These are phyloP conservation scores for Pulveroboletus sp. DNA, from an alignment of 768 basidiomycete species.

Conservation along the genomic window DNA sequence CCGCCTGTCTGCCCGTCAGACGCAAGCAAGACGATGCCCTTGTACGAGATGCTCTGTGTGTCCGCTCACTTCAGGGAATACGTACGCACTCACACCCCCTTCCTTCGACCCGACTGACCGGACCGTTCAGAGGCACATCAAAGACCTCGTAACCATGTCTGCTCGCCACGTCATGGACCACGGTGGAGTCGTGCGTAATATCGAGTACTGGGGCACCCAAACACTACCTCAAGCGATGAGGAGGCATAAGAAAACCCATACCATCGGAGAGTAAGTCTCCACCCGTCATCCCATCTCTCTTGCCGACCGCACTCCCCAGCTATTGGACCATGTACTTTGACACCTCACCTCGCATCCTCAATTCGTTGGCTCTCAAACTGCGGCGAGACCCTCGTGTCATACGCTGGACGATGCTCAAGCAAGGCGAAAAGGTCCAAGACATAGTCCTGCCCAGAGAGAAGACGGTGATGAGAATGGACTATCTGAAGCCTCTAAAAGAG, in stretches of 20 bases:
- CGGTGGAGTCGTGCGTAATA: conserved; percentile 78
- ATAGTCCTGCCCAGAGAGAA: conserved; percentile 51
- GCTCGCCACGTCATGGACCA: conserved; percentile 66
- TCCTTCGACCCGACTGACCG: background rate
- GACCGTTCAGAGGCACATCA: conserved; percentile 57
- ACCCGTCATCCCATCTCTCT: background rate
- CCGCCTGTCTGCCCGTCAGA: too few relatives aligned
- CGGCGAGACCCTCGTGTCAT: conserved; percentile 79
- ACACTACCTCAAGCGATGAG: conserved; percentile 73
- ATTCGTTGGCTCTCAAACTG: conserved; percentile 60
- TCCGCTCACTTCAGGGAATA: conserved; percentile 71
- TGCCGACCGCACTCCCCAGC: conserved; percentile 37
- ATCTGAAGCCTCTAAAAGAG: conserved; percentile 16
- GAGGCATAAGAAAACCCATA: conserved; percentile 50
- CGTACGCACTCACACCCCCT: conserved; percentile 37
- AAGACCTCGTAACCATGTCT: conserved; percentile 65
- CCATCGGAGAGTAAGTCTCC: conserved; percentile 68
- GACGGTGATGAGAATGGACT: conserved; percentile 32
- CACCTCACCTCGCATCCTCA: conserved; percentile 67
- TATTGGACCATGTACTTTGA: conserved; percentile 94
- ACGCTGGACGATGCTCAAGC: conserved; percentile 74
- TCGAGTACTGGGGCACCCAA: conserved; percentile 70
- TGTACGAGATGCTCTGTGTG: conserved; percentile 86
- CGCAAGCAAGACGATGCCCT: conserved; percentile 52
- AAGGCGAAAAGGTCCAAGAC: conserved; percentile 70